Evolutionary conservation across 1,284 basidiomycete species (phyloP).

Genomic region (Thelephora terrestris): DNA sequence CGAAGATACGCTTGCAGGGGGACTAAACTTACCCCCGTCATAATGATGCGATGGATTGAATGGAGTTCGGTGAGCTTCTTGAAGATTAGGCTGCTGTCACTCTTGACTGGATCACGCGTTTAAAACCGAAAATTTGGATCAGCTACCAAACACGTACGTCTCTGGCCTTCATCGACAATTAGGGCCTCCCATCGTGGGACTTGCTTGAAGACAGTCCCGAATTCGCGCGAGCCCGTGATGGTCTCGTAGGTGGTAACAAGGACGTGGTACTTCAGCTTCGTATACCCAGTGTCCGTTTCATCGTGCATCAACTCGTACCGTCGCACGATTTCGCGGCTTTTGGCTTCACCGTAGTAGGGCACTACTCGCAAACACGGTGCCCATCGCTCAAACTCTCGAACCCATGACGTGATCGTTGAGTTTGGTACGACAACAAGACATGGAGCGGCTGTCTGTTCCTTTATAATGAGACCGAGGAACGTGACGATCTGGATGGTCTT

Average conservation of each 20-base stretch:
- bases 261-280: conserved; percentile 69
- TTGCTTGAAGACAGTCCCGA: conserved; percentile 62
- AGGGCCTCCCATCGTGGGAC: conserved; percentile 88
- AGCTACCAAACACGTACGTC: conserved; percentile 42
- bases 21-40: conserved; percentile 66
- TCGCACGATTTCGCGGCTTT: conserved; percentile 73
- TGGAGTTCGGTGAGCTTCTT: conserved; percentile 74
- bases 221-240: conserved; percentile 57
- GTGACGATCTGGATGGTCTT: conserved; percentile 91
- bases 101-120: conserved; percentile 53
- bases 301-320: conserved; percentile 73
- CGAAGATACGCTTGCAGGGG: neutral
- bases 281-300: conserved; percentile 26
- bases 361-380: conserved; percentile 74
- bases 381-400: conserved; percentile 88
- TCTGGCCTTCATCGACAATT: conserved; percentile 89
- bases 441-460: conserved; percentile 56
- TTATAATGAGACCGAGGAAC: conserved; percentile 73
- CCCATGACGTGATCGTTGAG: conserved; percentile 84
- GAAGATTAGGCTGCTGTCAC: conserved; percentile 73
- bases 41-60: conserved; percentile 75
- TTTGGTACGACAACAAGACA: conserved; percentile 91
- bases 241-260: conserved; percentile 88
- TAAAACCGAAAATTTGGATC: neutral
- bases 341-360: conserved; percentile 73